Base-by-base conservation (phyloP, 2,329 filamentous ascomycete genomes). In the Passalora sequoiae region DNA sequence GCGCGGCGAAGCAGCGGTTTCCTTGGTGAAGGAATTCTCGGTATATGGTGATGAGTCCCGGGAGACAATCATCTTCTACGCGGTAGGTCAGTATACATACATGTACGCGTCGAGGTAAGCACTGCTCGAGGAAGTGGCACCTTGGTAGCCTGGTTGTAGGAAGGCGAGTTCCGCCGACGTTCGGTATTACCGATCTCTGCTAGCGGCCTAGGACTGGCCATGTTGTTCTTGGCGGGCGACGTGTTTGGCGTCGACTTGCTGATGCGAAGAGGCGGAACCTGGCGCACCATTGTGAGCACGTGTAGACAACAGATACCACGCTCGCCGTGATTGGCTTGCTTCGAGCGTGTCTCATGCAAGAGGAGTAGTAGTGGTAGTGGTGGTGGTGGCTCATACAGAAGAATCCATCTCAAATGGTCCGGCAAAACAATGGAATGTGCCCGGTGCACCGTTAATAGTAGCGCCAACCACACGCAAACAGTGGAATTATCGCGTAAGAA, bases 111-210 rank as follows among this genome's bases (percentile, higher is more conserved):
- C n/a, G n/a, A n/a, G n/a, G n/a, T n/a, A n/a, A n/a, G n/a, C n/a
- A n/a, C n/a, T n/a, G n/a, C n/a, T n/a, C n/a, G n/a, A 35, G 31
- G 17, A 22, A 32, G 35, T 38, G 28, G 35, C 33, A 89, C 84
- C 77, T 85, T 88, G 46, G 71, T 74, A 49, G 70, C 66, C 65
- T 89, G 84, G 60, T 84, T 89, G 79, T 84, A 94, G 72, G 85
- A 94, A 40, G 89, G 89, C 38, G 89, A 96, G 71, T 97, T 97
- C 59, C 89, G 79, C 63, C 91, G 80, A 66, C 81, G 83, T 68
- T 89, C 87, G 50, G 85, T 85, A 40, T 86, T 85, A 57, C 85
- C 87, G 61, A 98, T 81, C 71, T 98, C 92, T 50, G 88, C 86
- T 53, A 98, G 77, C 46, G 92, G 86, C 58, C 85, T 81, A 61